These are phyloP conservation scores for Glonium stellatum DNA, from an alignment of 495 filamentous ascomycete genomes.

Conservation along the genomic window DNA sequence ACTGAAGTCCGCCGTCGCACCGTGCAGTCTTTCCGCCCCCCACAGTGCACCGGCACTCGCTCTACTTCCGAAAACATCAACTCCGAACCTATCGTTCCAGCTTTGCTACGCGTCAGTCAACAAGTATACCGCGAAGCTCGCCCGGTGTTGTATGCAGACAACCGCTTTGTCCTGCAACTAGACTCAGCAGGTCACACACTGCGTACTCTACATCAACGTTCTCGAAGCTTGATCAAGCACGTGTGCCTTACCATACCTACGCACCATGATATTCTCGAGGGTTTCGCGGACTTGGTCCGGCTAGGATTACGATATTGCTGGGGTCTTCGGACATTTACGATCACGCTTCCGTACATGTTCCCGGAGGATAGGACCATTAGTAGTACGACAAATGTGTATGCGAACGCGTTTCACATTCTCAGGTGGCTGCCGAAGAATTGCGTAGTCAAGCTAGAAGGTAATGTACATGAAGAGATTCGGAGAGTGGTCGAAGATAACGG, in stretches of 20 bases:
- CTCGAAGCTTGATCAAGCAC: constrained; percentile 29
- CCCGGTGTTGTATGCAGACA: constrained; percentile 31
- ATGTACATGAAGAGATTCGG: constrained; percentile 21
- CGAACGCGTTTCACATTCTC: constrained; percentile 33
- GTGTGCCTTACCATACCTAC: constrained; percentile 28
- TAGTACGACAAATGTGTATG: constrained; percentile 23
- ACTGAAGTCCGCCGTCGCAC: neutral
- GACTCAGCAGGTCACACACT: constrained; percentile 22
- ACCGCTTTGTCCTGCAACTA: constrained; percentile 29
- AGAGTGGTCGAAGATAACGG: constrained; percentile 29
- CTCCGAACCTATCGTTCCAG: neutral
- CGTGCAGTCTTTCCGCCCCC: neutral
- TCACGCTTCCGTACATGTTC: constrained; percentile 21
- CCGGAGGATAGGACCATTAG: neutral
- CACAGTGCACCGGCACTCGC: neutral
- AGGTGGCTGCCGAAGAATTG: constrained; percentile 32
- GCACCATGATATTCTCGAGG: constrained; percentile 34
- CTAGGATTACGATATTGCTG: constrained; percentile 34
- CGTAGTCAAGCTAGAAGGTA: constrained; percentile 27
- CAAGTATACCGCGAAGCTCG: constrained; percentile 32
- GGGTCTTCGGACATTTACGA: constrained; percentile 30
- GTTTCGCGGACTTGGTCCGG: constrained; percentile 30
- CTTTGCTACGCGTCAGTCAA: constrained; percentile 25
- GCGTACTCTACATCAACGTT: constrained; percentile 28
- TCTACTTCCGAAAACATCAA: neutral